Evolutionary conservation across 2,329 filamentous ascomycete genomes (phyloP).

Genomic region (Ascochyta viciae-villosae): DNA sequence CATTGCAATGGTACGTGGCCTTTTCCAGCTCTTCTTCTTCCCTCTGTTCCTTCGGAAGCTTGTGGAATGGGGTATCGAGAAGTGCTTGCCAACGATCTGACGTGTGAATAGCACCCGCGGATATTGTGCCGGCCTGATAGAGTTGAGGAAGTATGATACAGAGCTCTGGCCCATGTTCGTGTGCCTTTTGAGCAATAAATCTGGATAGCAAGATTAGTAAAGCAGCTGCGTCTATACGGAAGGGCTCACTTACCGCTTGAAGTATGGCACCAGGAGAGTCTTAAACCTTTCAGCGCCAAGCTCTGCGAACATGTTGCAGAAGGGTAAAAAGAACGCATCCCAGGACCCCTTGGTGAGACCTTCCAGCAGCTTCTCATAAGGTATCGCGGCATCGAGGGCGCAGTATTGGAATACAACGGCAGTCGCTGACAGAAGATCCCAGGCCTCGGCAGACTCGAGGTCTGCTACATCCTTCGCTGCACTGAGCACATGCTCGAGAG

Average conservation of each 20-base stretch:
- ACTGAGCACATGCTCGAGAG: constrained; percentile 41
- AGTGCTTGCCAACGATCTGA: constrained; percentile 39
- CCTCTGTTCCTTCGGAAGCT: constrained; percentile 46
- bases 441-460: constrained; percentile 23
- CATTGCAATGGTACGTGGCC: constrained; percentile 39
- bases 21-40: constrained; percentile 16
- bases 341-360: constrained; percentile 70
- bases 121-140: constrained; percentile 30
- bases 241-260: constrained; percentile 70
- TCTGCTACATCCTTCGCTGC: constrained; percentile 47
- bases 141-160: constrained; percentile 41
- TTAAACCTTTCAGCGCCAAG: constrained; percentile 77
- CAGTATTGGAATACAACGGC: constrained; percentile 77
- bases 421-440: constrained; percentile 54
- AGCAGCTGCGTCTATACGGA: constrained; percentile 8
- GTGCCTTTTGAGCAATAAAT: constrained; percentile 66
- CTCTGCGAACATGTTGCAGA: constrained; percentile 82
- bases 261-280: constrained; percentile 77
- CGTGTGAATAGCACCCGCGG: constrained; percentile 26
- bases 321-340: constrained; percentile 78
- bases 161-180: constrained; percentile 40
- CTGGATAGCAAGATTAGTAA: constrained; percentile 52
- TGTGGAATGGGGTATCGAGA: constrained; percentile 73
- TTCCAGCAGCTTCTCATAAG: constrained; percentile 70
- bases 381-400: constrained; percentile 79